These are phyloP conservation scores for Hypomyces perniciosus DNA, from an alignment of 2,329 filamentous ascomycete species.

Conservation along the genomic window DNA sequence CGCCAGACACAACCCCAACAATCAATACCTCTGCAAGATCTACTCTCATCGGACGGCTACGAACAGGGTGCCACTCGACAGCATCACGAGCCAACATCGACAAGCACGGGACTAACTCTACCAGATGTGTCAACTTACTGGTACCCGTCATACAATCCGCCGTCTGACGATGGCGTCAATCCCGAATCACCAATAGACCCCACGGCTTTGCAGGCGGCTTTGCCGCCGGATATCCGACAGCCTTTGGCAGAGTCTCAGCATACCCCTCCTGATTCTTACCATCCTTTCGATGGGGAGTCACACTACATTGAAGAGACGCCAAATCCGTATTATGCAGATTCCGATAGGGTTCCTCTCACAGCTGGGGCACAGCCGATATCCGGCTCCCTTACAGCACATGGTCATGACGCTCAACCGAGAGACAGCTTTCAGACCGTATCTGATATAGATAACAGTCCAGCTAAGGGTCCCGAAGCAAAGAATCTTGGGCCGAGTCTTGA, in stretches of 20 bases:
- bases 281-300: conserved; percentile 25
- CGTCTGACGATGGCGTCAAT: conserved; percentile 30
- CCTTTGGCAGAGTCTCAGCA: conserved; percentile 18
- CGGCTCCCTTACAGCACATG: conserved; percentile 38
- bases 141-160: conserved; percentile 40
- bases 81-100: conserved; percentile 9
- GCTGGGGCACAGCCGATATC: conserved; percentile 50
- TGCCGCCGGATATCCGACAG: conserved; percentile 46
- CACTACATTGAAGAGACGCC: conserved; percentile 30
- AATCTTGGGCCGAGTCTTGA: conserved; percentile 51
- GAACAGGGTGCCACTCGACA: neutral
- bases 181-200: conserved; percentile 48
- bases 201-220: conserved; percentile 47
- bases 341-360: conserved; percentile 54
- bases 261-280: conserved; percentile 23
- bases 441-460: conserved; percentile 50
- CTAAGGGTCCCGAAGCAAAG: conserved; percentile 46
- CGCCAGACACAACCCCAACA: conserved; percentile 22
- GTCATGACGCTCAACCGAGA: conserved; percentile 36
- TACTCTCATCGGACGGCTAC: conserved; percentile 28
- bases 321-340: conserved; percentile 41
- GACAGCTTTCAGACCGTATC: conserved; percentile 55
- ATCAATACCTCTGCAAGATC: conserved; percentile 67
- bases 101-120: conserved; percentile 26
- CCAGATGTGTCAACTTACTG: conserved; percentile 47